Evolutionary conservation across 345 rosid genomes (phyloP), one percentile per base, ranked within the genome.

Genomic region (Trapa incisa): DNA sequence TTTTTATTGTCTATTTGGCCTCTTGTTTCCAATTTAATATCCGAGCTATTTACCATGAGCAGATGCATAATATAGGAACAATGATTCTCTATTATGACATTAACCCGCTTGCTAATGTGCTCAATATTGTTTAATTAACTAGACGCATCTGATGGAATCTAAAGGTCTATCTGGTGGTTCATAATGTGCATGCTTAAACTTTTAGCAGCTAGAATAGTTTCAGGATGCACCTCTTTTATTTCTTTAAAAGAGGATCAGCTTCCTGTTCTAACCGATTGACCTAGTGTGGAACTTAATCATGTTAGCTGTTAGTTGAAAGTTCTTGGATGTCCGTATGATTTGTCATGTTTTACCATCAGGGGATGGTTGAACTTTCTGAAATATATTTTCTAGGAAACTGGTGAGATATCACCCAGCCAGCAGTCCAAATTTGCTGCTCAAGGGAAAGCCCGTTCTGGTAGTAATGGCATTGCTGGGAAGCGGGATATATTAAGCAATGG

Each of bases 341-440:
- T 22, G 29, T 22, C 29, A 22, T 22, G 29, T 35, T 16, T 58
- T 9, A 32, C 4, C 37, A 32, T 58, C 63, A 33, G 33, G 33
- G 6, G 9, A n/a, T 2, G 60, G 60, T 35, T 54, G 60, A 54
- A 35, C 5, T 58, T 58, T 35, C 37, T 58, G 63, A 58, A 58
- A 58, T 57, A 57, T 58, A 13, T 58, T 74, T 58, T 74, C 67
- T 72, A 91, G 96, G 87, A 83, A 74, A 82, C 74, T 79, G 82
- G 75, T 74, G 93, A 83, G 71, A 74, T 75, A 72, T 85, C 94
- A 64, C 87, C 97, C 33, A 87, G 70, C 70, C 78, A 72, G 75
- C 90, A 79, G 37, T 80, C 70, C 52, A 91, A 75, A 71, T 71
- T 79, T 33, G 67, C 82, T 10, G 62, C 79, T 56, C 88, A 77